Evolutionary conservation across 805 yeast genomes (phyloP).

Genomic region (Barnettozyma sucrosica): DNA sequence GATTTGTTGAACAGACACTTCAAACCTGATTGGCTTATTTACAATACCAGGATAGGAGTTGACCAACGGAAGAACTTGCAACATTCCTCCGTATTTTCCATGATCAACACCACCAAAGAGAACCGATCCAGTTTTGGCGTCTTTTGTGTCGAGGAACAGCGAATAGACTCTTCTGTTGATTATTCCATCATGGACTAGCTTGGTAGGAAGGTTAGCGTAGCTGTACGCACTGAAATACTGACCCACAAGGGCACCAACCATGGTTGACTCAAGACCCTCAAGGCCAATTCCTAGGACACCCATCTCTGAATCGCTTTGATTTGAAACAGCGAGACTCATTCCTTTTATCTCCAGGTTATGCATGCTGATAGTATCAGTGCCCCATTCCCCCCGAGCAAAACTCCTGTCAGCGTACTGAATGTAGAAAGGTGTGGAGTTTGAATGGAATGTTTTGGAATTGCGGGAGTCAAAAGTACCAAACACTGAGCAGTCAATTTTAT

Average conservation of each 20-base stretch:
- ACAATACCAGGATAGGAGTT: constrained; percentile 27
- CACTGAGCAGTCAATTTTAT: constrained; percentile 20
- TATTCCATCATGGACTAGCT: constrained; percentile 51
- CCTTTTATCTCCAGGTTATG: constrained; percentile 45
- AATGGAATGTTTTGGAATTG: constrained; percentile 29
- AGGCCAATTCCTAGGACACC: constrained; percentile 78
- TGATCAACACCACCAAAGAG: constrained; percentile 71
- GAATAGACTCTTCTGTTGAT: constrained; percentile 56
- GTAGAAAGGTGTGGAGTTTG: constrained; percentile 32
- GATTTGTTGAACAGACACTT: constrained; percentile 35
- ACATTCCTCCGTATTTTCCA: constrained; percentile 49
- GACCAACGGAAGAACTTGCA: constrained; percentile 42
- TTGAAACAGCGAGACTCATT: constrained; percentile 71
- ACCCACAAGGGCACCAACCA: constrained; percentile 26
- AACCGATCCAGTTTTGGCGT: constrained; percentile 43
- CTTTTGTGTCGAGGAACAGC: constrained; percentile 44
- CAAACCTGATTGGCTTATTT: constrained; percentile 38
- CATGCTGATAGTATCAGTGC: constrained; percentile 50
- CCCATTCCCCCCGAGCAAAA: constrained; percentile 31
- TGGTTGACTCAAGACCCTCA: constrained; percentile 60
- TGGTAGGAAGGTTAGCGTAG: constrained; percentile 64
- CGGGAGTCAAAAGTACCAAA: constrained; percentile 35
- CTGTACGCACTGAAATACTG: constrained; percentile 24
- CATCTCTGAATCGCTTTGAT: constrained; percentile 48
- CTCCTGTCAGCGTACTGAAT: constrained; percentile 46